phyloP scores from a whole-genome alignment of 2,329 filamentous ascomycete species.

The Pezicula carpinea region DNA sequence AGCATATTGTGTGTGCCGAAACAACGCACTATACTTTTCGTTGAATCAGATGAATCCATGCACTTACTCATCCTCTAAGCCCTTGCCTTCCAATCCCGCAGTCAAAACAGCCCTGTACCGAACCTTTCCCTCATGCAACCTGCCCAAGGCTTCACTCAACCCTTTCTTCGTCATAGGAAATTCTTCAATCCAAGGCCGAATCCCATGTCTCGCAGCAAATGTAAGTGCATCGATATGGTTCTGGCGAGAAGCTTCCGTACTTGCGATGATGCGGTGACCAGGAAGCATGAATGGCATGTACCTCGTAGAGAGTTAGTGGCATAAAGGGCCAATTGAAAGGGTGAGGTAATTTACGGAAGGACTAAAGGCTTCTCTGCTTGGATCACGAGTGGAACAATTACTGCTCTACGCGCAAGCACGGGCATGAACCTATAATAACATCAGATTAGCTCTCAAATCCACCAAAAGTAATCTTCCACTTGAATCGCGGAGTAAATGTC shows the following conservation, averaged over 20 bases:
- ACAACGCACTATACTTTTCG: too few species aligned
- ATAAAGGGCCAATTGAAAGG: neutral
- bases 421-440: conserved; percentile 5
- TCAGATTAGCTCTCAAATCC: neutral
- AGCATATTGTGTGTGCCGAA: too few species aligned
- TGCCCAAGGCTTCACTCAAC: conserved; percentile 9
- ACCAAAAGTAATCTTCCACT: too few species aligned
- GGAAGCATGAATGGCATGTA: conserved; percentile 12
- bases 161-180: conserved; percentile 14
- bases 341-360: conserved; percentile 4
- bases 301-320: neutral
- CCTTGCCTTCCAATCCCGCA: too few species aligned
- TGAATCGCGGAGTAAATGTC: too few species aligned
- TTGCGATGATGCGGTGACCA: conserved; percentile 9
- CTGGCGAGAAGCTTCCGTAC: conserved; percentile 12
- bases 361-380: conserved; percentile 8
- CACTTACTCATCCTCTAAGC: too few species aligned
- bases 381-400: conserved; percentile 10
- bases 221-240: conserved; percentile 11
- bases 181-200: conserved; percentile 14
- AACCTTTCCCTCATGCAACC: conserved; percentile 10
- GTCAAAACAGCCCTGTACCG: conserved; percentile 14
- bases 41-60: too few species aligned
- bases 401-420: conserved; percentile 7
- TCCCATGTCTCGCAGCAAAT: conserved; percentile 14